phyloP scores from a whole-genome alignment of 2,329 filamentous ascomycete genomes.

The Thelonectria rubi region DNA sequence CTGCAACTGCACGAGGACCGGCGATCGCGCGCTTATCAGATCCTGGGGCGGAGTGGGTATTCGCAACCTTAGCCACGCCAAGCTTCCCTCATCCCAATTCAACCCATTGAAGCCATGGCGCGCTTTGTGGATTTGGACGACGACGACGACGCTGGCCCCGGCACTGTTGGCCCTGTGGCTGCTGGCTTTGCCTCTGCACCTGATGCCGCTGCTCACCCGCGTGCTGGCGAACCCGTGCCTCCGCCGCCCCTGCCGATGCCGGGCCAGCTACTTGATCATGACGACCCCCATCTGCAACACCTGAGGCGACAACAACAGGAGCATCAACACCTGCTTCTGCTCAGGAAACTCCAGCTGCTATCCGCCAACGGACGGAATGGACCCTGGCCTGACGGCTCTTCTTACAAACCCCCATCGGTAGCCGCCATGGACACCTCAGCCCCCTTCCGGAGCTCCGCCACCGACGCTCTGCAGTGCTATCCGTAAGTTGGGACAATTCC shows the following conservation, averaged over 20 bases:
- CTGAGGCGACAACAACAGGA: conserved; percentile 34
- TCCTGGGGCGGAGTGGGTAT: conserved; percentile 34
- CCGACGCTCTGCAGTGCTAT: conserved; percentile 41
- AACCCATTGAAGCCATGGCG: conserved; percentile 38
- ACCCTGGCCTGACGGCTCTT: conserved; percentile 41
- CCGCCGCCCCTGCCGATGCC: conserved; percentile 38
- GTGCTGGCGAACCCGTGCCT: conserved; percentile 34
- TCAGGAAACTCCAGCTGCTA: conserved; percentile 40
- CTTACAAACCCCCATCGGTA: conserved; percentile 37
- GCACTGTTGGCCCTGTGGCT: conserved; percentile 18
- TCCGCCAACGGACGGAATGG: conserved; percentile 41
- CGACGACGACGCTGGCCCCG: conserved; percentile 34
- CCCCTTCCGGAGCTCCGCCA: conserved; percentile 38
- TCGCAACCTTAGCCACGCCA: conserved; percentile 7
- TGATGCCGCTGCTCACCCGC: conserved; percentile 34
- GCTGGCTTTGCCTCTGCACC: not conserved
- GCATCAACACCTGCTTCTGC: conserved; percentile 38
- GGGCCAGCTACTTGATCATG: conserved; percentile 37
- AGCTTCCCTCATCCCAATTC: conserved; percentile 3
- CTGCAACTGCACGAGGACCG: not conserved
- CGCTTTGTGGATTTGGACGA: conserved; percentile 45
- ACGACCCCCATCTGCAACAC: conserved; percentile 29
- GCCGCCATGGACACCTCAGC: conserved; percentile 37
- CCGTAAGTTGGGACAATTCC: conserved; percentile 34
- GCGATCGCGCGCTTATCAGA: conserved; percentile 42